phyloP scores from a whole-genome alignment of 257 asterid genomes.

The Solanum commersonii region DNA sequence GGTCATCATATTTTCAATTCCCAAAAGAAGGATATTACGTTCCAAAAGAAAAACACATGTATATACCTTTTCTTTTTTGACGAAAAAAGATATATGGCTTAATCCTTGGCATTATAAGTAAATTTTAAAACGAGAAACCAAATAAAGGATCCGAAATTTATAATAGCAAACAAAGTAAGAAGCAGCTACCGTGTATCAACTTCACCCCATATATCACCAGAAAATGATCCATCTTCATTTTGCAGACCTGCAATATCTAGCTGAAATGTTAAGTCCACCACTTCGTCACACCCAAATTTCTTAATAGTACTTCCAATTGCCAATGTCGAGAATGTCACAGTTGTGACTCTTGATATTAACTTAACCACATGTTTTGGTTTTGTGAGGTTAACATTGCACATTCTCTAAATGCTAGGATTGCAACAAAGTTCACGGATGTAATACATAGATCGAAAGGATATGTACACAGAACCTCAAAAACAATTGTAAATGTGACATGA shows the following conservation, averaged over 20 bases:
- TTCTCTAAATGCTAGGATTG: neutral
- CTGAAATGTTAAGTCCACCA: slow-evolving; percentile 39
- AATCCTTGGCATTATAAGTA: neutral
- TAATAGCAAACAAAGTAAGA: neutral
- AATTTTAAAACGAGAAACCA: neutral
- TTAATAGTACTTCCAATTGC: neutral
- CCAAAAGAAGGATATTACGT: neutral
- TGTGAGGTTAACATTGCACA: neutral
- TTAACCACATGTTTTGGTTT: neutral
- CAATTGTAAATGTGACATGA: neutral
- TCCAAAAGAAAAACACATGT: neutral
- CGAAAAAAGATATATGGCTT: neutral
- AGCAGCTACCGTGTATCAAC: slow-evolving; percentile 62
- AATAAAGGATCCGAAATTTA: neutral
- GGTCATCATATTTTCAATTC: neutral
- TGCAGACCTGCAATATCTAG: slow-evolving; percentile 78
- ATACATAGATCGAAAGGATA: neutral
- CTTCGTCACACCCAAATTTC: neutral
- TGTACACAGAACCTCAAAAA: neutral
- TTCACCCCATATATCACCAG: slow-evolving; percentile 98
- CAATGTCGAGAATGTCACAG: neutral
- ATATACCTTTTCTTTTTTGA: neutral
- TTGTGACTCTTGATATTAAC: neutral
- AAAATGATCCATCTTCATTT: slow-evolving; percentile 86
- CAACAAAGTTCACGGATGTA: neutral